Conservation (phyloP, 2,329 filamentous ascomycete genomes). For the Sporothrix curviconia region DNA sequence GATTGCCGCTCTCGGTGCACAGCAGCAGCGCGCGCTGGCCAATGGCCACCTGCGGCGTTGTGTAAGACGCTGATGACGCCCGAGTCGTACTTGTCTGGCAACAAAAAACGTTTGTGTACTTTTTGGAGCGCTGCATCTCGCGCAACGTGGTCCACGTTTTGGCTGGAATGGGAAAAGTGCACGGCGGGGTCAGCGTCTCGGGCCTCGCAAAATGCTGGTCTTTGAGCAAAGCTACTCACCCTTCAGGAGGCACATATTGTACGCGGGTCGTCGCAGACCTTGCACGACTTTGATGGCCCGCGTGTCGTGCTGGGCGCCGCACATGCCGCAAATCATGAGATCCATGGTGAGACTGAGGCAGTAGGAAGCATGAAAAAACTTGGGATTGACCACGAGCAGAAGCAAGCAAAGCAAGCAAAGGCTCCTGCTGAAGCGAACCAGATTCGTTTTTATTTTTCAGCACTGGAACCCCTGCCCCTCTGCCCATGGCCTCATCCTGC, state of each 20-base stretch:
- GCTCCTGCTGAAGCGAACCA: too few species aligned
- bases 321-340: slow-evolving; percentile 53
- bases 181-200: too few species aligned
- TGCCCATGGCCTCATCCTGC: background rate
- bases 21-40: slow-evolving; percentile 68
- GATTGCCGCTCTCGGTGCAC: slow-evolving; percentile 57
- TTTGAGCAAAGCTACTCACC: slow-evolving; percentile 42
- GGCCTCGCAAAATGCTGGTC: background rate
- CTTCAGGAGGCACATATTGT: slow-evolving; percentile 63
- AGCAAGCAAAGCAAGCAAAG: background rate
- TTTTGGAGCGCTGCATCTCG: slow-evolving; percentile 44
- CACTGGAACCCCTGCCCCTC: background rate
- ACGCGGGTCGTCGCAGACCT: slow-evolving; percentile 68
- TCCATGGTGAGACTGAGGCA: background rate
- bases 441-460: background rate
- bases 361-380: background rate
- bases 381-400: background rate
- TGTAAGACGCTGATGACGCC: slow-evolving; percentile 40
- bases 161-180: slow-evolving; percentile 51
- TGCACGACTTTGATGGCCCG: slow-evolving; percentile 48
- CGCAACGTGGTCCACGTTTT: slow-evolving; percentile 59
- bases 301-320: slow-evolving; percentile 57
- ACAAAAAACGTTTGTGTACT: slow-evolving; percentile 50
- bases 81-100: slow-evolving; percentile 37
- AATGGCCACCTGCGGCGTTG: slow-evolving; percentile 58